A percentile compares a stretch with the other conserved stretches of the same genome.
Conservation (phyloP, 2,329 filamentous ascomycete species). For the Pyrenophora tritici-repentis region DNA sequence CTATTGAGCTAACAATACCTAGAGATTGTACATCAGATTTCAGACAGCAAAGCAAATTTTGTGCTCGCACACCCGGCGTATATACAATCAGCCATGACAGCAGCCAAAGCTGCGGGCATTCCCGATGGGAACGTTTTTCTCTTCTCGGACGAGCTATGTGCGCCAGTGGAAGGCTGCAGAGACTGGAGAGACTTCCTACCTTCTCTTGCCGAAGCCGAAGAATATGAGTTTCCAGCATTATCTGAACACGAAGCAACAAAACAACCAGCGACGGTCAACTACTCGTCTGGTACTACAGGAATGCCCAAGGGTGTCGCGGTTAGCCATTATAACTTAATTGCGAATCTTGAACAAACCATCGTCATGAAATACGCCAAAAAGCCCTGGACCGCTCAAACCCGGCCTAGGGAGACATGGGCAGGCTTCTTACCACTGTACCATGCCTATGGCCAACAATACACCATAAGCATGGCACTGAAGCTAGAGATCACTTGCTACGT, state of each 20-base stretch:
- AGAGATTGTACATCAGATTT: conserved; percentile 45
- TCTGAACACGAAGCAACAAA: conserved; percentile 30
- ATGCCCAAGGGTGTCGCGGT: conserved; percentile 59
- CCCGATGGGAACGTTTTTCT: conserved; percentile 39
- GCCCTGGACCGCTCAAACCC: conserved; percentile 47
- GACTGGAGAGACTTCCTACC: conserved; percentile 42
- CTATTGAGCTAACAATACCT: conserved; percentile 6
- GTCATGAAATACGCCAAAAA: conserved; percentile 52
- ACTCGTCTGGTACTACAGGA: conserved; percentile 59
- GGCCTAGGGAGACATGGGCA: conserved; percentile 56
- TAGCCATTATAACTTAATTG: conserved; percentile 56
- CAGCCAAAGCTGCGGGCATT: conserved; percentile 36
- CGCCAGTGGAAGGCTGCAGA: conserved; percentile 27
- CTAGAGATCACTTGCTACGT: conserved; percentile 53
- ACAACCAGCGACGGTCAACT: conserved; percentile 55
- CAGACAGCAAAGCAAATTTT: conserved; percentile 40
- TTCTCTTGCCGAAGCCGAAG: conserved; percentile 32
- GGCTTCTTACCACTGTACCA: conserved; percentile 52
- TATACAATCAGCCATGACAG: conserved; percentile 32
- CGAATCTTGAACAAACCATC: conserved; percentile 58
- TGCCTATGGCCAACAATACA: conserved; percentile 55
- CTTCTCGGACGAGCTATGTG: conserved; percentile 39
- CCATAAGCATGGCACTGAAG: conserved; percentile 50
- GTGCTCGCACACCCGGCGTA: conserved; percentile 42
- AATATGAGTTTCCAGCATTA: conserved; percentile 34